These are phyloP conservation scores for Xylariaceae sp. DNA, from an alignment of 2,329 filamentous ascomycete genomes.

Conservation along the genomic window DNA sequence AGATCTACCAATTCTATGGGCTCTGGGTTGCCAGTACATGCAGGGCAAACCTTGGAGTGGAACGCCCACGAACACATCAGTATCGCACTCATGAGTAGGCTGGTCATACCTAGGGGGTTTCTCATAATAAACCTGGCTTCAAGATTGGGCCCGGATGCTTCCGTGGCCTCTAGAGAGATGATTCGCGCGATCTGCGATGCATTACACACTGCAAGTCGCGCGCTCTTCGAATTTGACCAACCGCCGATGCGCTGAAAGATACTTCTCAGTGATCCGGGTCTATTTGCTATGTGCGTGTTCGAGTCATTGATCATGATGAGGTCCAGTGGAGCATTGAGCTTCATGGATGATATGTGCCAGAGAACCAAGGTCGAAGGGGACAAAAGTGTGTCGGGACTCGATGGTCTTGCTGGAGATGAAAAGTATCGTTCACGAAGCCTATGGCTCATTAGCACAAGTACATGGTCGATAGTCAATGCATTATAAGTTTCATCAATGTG, in stretches of 20 bases:
- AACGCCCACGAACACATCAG: slow-evolving; percentile 15
- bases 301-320: slow-evolving; percentile 1
- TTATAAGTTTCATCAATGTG: too few species aligned
- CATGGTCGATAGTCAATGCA: too few species aligned
- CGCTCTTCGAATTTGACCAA: slow-evolving; percentile 13
- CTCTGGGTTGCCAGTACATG: slow-evolving; percentile 2
- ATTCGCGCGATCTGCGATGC: slow-evolving; percentile 19
- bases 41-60: slow-evolving; percentile 8
- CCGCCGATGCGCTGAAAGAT: slow-evolving; percentile 7
- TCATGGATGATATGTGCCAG: too few species aligned
- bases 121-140: slow-evolving; percentile 4
- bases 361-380: too few species aligned
- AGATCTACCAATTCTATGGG: slow-evolving; percentile 9
- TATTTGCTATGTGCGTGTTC: slow-evolving; percentile 14
- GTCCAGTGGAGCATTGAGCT: too few species aligned
- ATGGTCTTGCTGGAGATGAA: too few species aligned
- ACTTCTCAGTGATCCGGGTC: slow-evolving; percentile 1
- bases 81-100: slow-evolving; percentile 17
- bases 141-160: neutral
- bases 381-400: too few species aligned
- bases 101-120: slow-evolving; percentile 17
- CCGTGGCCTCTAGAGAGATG: slow-evolving; percentile 7
- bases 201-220: slow-evolving; percentile 16
- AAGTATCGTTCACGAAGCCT: too few species aligned
- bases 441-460: too few species aligned